phyloP scores from a whole-genome alignment of 2,329 filamentous ascomycete species.

The Fusarium subglutinans region DNA sequence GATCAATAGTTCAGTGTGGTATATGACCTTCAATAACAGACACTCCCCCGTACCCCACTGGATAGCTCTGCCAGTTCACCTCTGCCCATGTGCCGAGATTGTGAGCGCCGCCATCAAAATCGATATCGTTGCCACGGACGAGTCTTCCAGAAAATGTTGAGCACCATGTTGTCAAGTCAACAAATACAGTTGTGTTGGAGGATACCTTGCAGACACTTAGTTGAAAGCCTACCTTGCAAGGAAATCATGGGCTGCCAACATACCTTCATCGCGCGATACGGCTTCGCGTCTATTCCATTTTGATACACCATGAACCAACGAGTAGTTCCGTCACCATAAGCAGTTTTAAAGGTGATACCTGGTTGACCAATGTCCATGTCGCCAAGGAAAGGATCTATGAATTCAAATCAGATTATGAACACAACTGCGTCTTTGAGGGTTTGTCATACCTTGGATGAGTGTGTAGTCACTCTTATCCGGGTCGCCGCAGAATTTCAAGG shows the following conservation, averaged over 20 bases:
- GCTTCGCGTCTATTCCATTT: conserved; percentile 33
- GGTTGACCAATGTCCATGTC: conserved; percentile 28
- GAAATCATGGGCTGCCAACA: not conserved
- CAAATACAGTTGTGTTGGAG: conserved; percentile 29
- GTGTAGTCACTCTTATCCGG: conserved; percentile 21
- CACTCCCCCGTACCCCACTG: conserved; percentile 20
- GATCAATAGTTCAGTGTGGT: too few species aligned
- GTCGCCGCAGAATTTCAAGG: not conserved
- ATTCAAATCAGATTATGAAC: not conserved
- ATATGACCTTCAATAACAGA: conserved; percentile 33
- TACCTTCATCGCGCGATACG: conserved; percentile 33
- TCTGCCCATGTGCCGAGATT: conserved; percentile 35
- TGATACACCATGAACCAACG: conserved; percentile 38
- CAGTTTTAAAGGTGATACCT: conserved; percentile 10
- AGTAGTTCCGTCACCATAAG: not conserved
- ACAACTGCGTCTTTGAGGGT: not conserved
- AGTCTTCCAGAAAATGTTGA: conserved; percentile 27
- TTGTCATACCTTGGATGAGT: conserved; percentile 13
- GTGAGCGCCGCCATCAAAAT: conserved; percentile 24
- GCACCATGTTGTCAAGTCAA: conserved; percentile 23
- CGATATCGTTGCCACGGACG: conserved; percentile 18
- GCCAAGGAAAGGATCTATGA: conserved; percentile 28
- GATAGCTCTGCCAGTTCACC: conserved; percentile 30
- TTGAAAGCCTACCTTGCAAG: rapidly evolving
- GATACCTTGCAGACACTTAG: conserved; percentile 5